Evolutionary conservation across 1,139 yeast species (phyloP).

Genomic region (Pichia sp.): DNA sequence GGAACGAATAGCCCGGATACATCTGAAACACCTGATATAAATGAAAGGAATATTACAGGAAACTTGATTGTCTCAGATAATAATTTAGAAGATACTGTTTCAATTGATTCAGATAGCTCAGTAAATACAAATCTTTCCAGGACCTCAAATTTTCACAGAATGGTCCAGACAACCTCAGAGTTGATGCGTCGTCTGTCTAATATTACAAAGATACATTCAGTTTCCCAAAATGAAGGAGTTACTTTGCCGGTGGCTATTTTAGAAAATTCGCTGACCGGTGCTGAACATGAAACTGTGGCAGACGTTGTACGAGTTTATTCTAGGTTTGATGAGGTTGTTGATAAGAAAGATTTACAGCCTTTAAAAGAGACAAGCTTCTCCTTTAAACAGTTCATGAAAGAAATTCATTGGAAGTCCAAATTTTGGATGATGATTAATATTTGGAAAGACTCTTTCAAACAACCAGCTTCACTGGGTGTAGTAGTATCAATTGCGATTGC

Average conservation of each 20-base stretch:
- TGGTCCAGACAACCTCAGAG: neutral
- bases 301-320: constrained; percentile 56
- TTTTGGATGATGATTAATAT: constrained; percentile 52
- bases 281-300: constrained; percentile 41
- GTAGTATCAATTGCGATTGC: constrained; percentile 34
- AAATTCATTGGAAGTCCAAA: constrained; percentile 37
- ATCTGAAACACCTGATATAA: too few species aligned
- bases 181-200: too few species aligned
- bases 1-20: too few species aligned
- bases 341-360: constrained; percentile 4
- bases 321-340: constrained; percentile 15
- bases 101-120: too few species aligned
- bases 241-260: constrained; percentile 24
- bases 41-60: too few species aligned
- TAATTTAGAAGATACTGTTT: too few species aligned
- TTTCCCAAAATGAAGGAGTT: constrained; percentile 27
- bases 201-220: constrained; percentile 2
- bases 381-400: neutral
- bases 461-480: constrained; percentile 37
- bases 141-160: neutral
- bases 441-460: constrained; percentile 12
- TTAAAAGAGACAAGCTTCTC: neutral
- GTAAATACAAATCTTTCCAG: too few species aligned
- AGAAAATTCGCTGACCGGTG: constrained; percentile 32
- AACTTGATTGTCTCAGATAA: too few species aligned